phyloP scores from a whole-genome alignment of 1,284 basidiomycete genomes.

The Rhodotorula sp. region DNA sequence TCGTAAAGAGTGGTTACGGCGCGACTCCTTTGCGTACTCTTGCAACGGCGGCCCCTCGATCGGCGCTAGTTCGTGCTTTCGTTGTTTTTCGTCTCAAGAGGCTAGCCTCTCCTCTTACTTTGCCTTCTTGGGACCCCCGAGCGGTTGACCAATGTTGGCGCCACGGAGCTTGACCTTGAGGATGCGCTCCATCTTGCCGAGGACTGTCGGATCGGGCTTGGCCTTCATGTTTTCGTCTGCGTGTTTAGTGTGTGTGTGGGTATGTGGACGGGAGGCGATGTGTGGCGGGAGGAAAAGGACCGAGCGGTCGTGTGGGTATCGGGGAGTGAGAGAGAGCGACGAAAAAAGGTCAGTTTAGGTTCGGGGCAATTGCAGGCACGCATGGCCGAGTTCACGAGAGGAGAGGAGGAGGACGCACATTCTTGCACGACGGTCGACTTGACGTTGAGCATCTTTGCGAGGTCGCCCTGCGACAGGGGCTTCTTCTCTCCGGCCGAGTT shows the following conservation, averaged over 20 bases:
- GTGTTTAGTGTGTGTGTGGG: background rate
- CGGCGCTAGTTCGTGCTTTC: background rate
- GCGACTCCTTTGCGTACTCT: background rate
- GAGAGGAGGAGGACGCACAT: slow-evolving; percentile 60
- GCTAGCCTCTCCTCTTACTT: slow-evolving; percentile 24
- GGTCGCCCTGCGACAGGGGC: slow-evolving; percentile 80
- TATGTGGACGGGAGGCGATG: too few species aligned
- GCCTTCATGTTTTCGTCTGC: slow-evolving; percentile 63
- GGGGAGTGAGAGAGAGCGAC: background rate
- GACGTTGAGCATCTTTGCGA: slow-evolving; percentile 90
- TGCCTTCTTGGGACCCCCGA: slow-evolving; percentile 31
- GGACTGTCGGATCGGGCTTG: slow-evolving; percentile 79
- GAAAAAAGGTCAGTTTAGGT: background rate
- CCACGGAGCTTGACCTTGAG: slow-evolving; percentile 92
- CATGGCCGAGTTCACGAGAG: background rate
- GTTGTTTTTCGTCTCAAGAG: background rate
- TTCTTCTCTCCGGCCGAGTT: slow-evolving; percentile 31
- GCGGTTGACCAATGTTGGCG: slow-evolving; percentile 47
- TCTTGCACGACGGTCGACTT: slow-evolving; percentile 84
- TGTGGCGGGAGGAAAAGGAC: background rate
- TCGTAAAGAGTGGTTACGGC: background rate
- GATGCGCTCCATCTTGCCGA: slow-evolving; percentile 85
- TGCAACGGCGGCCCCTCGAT: too few species aligned
- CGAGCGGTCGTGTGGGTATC: background rate
- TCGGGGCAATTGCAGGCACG: too few species aligned